Evolutionary conservation across 2,329 filamentous ascomycete genomes (phyloP), one percentile per base, ranked within the genome.

Genomic region (Talaromyces piceae): DNA sequence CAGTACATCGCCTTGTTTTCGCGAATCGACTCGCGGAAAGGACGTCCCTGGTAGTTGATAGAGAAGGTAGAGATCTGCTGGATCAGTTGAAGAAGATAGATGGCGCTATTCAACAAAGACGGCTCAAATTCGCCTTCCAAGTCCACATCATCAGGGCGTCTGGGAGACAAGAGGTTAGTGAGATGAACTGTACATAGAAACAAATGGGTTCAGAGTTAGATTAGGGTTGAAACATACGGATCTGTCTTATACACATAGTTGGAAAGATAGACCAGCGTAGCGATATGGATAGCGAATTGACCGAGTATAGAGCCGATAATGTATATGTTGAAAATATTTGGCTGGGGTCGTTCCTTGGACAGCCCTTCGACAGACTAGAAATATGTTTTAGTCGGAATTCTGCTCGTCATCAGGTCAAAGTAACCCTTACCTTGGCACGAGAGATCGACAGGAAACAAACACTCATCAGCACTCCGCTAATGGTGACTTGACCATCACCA

Each of bases 1-100:
- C 87, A 98, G 76, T 93, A 98, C 93, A 98, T 98, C 67, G 88
- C 90, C 69, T 84, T 87, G 77, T 98, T 98, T 74, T 96, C 93
- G 4, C 87, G 85, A 58, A 98, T 89, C 20, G 87, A 87, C 73
- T 98, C 93, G 54, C 93, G 88, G 86, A 98, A 98, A 11, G 93
- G 93, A 8, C 93, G 87, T 53, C 93, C 93, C 72, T 98, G 93
- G 76, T 98, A 98, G 77, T 98, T 98, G 77, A 98, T 95, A 55
- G 93, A 91, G 63, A 98, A 98, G 3, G 93, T 98, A 22, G 91
- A 96, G 65, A 98, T 95, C 71, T 98, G 93, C 71, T 98, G 93
- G 69, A 98, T 97, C 47, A 98, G 83, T 65, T 97, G 93, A 37
- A 98, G 82, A 23, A 98, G 87, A 70, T 97, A 98, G 60, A 98